Evolutionary conservation across 208 protist genomes (phyloP).

Genomic region (Wallacemonas collosoma): DNA sequence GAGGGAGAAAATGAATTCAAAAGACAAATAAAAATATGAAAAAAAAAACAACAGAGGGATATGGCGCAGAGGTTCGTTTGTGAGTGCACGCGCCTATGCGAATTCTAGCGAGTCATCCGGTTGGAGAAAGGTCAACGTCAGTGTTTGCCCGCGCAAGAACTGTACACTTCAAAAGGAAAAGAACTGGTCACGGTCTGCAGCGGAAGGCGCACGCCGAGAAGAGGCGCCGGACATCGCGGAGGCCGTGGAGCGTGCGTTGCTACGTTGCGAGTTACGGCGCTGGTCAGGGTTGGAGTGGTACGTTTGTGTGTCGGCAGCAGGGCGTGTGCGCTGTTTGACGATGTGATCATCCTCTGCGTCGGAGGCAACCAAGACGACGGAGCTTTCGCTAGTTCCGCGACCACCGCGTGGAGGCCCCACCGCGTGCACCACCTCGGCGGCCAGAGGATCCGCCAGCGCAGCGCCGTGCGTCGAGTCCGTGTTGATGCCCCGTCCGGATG

Average conservation of each 20-base stretch:
- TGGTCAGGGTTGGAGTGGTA: conserved; percentile 24
- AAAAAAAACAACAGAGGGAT: conserved; percentile 1
- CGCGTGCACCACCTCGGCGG: background rate
- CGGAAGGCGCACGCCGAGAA: background rate
- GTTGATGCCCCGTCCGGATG: conserved; percentile 15
- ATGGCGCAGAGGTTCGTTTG: too few species aligned
- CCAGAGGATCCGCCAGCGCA: conserved; percentile 15
- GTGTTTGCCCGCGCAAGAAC: background rate
- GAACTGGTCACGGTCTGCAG: conserved; percentile 17
- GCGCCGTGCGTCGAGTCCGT: conserved; percentile 19
- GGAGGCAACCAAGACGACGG: conserved; percentile 31
- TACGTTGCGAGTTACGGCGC: conserved; percentile 13
- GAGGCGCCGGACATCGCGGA: conserved; percentile 2
- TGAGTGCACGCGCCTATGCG: too few species aligned
- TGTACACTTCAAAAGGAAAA: conserved; percentile 15
- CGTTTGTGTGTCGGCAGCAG: background rate
- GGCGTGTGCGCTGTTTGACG: conserved; percentile 4
- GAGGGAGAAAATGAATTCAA: background rate
- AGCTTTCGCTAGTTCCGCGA: conserved; percentile 7
- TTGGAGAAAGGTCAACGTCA: background rate
- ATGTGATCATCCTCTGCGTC: conserved; percentile 27
- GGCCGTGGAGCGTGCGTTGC: conserved; percentile 11
- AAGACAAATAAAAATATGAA: background rate
- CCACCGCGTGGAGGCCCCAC: background rate
- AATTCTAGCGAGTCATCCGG: background rate